A percentile compares a stretch with the other conserved stretches of the same genome.
These are phyloP conservation scores for Citrullus amarus DNA, from an alignment of 306 rosid species.

Conservation along the genomic window DNA sequence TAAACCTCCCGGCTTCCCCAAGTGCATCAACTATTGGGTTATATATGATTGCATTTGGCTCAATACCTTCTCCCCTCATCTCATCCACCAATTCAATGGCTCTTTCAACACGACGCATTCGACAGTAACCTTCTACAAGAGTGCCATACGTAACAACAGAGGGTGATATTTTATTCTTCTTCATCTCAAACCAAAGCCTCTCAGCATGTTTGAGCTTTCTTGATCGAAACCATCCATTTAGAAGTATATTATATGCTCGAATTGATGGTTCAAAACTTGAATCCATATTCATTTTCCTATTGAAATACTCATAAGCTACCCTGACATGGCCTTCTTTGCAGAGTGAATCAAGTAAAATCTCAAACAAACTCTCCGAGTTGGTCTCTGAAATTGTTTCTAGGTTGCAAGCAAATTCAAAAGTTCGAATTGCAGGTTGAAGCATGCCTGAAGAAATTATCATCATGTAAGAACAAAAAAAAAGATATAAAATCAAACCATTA, in stretches of 20 bases:
- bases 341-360: constrained; percentile 71
- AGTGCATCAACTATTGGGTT: constrained; percentile 79
- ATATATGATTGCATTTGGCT: constrained; percentile 66
- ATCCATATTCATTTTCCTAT: constrained; percentile 20
- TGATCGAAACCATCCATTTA: constrained; percentile 76
- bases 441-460: constrained; percentile 22
- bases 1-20: constrained; percentile 68
- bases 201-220: constrained; percentile 76
- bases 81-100: constrained; percentile 63
- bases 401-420: constrained; percentile 56
- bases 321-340: constrained; percentile 68
- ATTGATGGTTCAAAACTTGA: constrained; percentile 31
- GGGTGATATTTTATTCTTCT: constrained; percentile 48
- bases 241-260: constrained; percentile 55
- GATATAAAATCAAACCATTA: neutral
- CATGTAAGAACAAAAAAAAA: neutral
- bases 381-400: constrained; percentile 25
- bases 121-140: constrained; percentile 79
- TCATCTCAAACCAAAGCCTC: constrained; percentile 76
- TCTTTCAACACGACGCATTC: constrained; percentile 58
- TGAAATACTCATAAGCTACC: constrained; percentile 29
- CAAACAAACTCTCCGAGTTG: constrained; percentile 49
- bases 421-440: constrained; percentile 44
- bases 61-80: constrained; percentile 55
- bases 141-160: constrained; percentile 89